Conservation (phyloP, 1,284 basidiomycete species). For the Cryptococcus floricola region DNA sequence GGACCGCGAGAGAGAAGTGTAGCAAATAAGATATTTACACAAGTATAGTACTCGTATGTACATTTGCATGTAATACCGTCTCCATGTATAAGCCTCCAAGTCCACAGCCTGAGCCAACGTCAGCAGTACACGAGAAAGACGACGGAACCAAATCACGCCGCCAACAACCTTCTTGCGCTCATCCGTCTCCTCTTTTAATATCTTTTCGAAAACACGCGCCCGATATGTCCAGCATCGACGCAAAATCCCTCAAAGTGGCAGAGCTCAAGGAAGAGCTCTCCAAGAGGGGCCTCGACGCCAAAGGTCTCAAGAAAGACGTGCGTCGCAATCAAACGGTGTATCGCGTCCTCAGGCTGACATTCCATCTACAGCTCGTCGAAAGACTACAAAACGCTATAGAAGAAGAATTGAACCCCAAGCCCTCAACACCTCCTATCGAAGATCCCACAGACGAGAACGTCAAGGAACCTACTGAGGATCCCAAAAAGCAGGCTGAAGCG, state of each 20-base stretch:
- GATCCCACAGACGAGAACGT: background rate
- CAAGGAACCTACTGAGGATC: background rate
- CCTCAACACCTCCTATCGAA: background rate
- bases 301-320: slow-evolving; percentile 46
- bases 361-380: slow-evolving; percentile 32
- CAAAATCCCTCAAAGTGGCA: slow-evolving; percentile 35
- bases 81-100: too few species aligned
- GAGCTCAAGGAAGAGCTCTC: slow-evolving; percentile 48
- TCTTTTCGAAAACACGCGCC: background rate
- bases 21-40: too few species aligned
- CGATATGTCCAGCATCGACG: slow-evolving; percentile 10
- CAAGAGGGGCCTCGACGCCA: slow-evolving; percentile 36
- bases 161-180: background rate
- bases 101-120: too few species aligned
- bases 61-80: too few species aligned
- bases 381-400: slow-evolving; percentile 22
- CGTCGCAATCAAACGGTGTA: slow-evolving; percentile 9
- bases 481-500: background rate
- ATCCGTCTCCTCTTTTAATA: background rate
- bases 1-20: too few species aligned
- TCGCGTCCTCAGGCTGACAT: background rate
- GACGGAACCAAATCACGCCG: background rate
- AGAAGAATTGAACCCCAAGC: background rate
- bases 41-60: too few species aligned
- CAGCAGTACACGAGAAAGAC: background rate